phyloP scores from a whole-genome alignment of 2,329 filamentous ascomycete genomes.

The Apiospora saccharicola region DNA sequence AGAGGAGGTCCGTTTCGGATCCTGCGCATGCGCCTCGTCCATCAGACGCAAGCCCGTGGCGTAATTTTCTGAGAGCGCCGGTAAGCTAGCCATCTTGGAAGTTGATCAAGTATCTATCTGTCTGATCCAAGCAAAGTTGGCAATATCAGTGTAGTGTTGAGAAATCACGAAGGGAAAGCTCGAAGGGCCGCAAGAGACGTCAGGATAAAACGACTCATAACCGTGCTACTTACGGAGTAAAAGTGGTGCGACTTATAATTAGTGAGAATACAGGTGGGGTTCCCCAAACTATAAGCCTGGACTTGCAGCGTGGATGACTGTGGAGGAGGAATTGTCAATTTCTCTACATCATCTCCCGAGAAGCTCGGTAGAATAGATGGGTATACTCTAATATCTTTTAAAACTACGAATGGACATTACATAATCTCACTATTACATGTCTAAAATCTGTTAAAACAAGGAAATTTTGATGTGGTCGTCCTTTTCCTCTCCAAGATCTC shows the following conservation, averaged over 20 bases:
- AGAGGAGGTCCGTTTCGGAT: conserved; percentile 65
- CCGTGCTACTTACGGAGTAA: not conserved
- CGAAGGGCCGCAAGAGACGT: not conserved
- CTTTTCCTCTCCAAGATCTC: not conserved
- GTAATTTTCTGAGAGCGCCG: conserved; percentile 48
- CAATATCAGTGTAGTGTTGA: too few relatives aligned
- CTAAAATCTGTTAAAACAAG: not conserved
- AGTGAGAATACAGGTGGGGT: not conserved
- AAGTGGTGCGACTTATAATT: conserved; percentile 8
- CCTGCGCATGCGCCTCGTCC: conserved; percentile 74
- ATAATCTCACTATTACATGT: not conserved
- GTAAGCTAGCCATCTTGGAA: conserved; percentile 6
- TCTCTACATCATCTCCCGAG: not conserved
- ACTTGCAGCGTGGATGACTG: not conserved
- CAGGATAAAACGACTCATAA: not conserved
- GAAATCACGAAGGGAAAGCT: not conserved
- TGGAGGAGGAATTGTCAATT: not conserved
- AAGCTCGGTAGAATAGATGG: not conserved
- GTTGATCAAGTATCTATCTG: not conserved
- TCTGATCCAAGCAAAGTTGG: not conserved
- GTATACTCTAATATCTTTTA: not conserved
- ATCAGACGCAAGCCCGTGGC: conserved; percentile 69
- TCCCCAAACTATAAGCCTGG: not conserved
- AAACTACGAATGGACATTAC: not conserved
- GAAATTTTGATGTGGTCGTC: not conserved